These are phyloP conservation scores for Fusarium compactum DNA, from an alignment of 2,329 filamentous ascomycete species.

Conservation along the genomic window DNA sequence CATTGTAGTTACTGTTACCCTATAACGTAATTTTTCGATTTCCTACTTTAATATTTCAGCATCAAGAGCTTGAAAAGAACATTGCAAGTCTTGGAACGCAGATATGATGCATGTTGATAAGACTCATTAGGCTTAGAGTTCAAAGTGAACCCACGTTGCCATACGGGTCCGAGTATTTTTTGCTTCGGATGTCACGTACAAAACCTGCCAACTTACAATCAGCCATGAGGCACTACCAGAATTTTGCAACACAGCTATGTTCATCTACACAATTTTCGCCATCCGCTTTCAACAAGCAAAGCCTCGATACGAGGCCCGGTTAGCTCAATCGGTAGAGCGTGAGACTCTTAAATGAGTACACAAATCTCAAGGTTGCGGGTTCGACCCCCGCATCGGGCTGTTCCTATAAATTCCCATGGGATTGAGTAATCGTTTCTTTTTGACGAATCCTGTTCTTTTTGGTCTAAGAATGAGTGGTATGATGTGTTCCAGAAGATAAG, in stretches of 20 bases:
- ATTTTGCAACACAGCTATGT: background rate
- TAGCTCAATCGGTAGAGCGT: conserved; percentile 71
- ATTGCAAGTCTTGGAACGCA: background rate
- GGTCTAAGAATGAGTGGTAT: background rate
- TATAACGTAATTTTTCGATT: background rate
- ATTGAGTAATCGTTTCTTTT: conserved; percentile 22
- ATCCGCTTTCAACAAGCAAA: rapidly evolving
- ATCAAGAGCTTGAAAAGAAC: background rate
- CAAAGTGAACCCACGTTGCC: background rate
- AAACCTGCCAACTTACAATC: background rate
- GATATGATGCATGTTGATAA: background rate
- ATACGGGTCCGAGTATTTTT: background rate
- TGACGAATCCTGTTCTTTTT: background rate
- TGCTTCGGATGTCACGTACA: background rate
- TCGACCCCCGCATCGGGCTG: conserved; percentile 61
- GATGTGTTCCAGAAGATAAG: background rate
- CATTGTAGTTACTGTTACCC: background rate
- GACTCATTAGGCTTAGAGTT: background rate
- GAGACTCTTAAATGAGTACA: conserved; percentile 69
- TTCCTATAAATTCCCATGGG: conserved; percentile 23
- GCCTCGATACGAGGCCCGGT: conserved; percentile 48
- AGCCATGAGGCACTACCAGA: background rate
- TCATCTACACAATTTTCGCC: background rate
- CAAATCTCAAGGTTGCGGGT: conserved; percentile 68
- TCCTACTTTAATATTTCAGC: background rate